These are phyloP conservation scores for Trypanosomatidae sp. DNA, from an alignment of 208 protist genomes.

Conservation along the genomic window DNA sequence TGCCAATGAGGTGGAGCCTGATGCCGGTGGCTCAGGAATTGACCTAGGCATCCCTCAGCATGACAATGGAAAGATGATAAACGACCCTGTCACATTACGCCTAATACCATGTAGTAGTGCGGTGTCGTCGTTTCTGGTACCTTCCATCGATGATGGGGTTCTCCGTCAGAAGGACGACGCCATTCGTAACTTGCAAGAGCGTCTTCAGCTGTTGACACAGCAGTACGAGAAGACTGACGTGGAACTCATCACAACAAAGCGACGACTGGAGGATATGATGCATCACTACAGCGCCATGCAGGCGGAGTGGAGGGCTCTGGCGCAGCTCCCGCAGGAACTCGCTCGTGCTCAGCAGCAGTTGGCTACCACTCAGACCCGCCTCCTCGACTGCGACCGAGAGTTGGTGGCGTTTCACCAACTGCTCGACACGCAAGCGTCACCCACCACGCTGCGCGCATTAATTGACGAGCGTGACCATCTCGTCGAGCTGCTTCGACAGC, in stretches of 20 bases:
- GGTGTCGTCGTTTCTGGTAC: neutral
- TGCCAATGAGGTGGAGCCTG: neutral
- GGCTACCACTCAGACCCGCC: conserved; percentile 24
- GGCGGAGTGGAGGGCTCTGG: conserved; percentile 40
- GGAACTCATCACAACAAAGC: conserved; percentile 16
- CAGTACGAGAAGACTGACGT: conserved; percentile 30
- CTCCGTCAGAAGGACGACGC: conserved; percentile 21
- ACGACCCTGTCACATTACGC: neutral
- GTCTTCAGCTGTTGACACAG: conserved; percentile 22
- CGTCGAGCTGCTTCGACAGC: conserved; percentile 47
- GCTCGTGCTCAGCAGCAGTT: conserved; percentile 41
- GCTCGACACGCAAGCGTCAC: conserved; percentile 28
- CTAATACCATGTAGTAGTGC: neutral
- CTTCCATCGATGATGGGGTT: conserved; percentile 14
- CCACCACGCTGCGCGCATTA: conserved; percentile 33
- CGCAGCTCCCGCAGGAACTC: conserved; percentile 46
- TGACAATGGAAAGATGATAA: neutral
- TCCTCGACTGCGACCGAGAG: conserved; percentile 29
- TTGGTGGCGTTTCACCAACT: conserved; percentile 37
- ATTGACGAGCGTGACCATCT: conserved; percentile 57
- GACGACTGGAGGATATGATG: conserved; percentile 30
- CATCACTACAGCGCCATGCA: conserved; percentile 29
- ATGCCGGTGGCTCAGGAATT: neutral
- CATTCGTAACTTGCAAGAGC: conserved; percentile 19
- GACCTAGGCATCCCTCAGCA: neutral